These are phyloP conservation scores for Aethionema arabicum DNA, from an alignment of 345 rosid genomes.

Conservation along the genomic window DNA sequence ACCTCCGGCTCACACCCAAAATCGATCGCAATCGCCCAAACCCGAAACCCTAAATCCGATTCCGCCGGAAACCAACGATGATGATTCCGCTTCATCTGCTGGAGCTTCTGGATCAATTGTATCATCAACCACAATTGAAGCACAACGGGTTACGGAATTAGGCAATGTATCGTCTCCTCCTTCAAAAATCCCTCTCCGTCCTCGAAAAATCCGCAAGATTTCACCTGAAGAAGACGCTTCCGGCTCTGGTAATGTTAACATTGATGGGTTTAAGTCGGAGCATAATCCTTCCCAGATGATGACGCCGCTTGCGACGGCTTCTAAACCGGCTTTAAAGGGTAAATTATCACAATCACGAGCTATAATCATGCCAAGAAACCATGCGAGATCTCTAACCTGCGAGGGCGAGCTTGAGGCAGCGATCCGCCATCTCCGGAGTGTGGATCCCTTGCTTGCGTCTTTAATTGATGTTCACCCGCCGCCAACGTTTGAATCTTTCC, in stretches of 20 bases:
- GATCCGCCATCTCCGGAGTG: slow-evolving; percentile 66
- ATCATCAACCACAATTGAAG: slow-evolving; percentile 30
- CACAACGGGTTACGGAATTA: slow-evolving; percentile 37
- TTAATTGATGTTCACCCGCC: slow-evolving; percentile 66
- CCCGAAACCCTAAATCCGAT: slow-evolving; percentile 38
- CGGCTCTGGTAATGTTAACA: slow-evolving; percentile 18
- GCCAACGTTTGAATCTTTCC: slow-evolving; percentile 77
- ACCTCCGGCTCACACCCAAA: slow-evolving; percentile 40
- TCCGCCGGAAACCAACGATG: slow-evolving; percentile 30
- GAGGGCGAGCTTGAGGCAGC: slow-evolving; percentile 87
- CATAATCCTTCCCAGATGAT: slow-evolving; percentile 30
- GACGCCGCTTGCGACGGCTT: slow-evolving; percentile 24
- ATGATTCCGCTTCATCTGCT: slow-evolving; percentile 30
- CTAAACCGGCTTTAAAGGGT: slow-evolving; percentile 32
- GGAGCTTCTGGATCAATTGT: slow-evolving; percentile 29
- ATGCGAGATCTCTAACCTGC: slow-evolving; percentile 70
- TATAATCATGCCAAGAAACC: slow-evolving; percentile 44
- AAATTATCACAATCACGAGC: slow-evolving; percentile 44
- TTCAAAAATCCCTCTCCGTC: slow-evolving; percentile 89
- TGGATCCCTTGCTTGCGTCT: slow-evolving; percentile 67
- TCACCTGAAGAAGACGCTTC: slow-evolving; percentile 50
- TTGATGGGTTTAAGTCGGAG: slow-evolving; percentile 31
- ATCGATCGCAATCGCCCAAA: slow-evolving; percentile 38
- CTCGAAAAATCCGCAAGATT: slow-evolving; percentile 76
- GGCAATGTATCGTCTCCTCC: slow-evolving; percentile 53